Percentiles rank a stretch among this genome's conserved stretches.
Conservation (phyloP, 2,329 filamentous ascomycete genomes). For the Fusarium nelsonii region DNA sequence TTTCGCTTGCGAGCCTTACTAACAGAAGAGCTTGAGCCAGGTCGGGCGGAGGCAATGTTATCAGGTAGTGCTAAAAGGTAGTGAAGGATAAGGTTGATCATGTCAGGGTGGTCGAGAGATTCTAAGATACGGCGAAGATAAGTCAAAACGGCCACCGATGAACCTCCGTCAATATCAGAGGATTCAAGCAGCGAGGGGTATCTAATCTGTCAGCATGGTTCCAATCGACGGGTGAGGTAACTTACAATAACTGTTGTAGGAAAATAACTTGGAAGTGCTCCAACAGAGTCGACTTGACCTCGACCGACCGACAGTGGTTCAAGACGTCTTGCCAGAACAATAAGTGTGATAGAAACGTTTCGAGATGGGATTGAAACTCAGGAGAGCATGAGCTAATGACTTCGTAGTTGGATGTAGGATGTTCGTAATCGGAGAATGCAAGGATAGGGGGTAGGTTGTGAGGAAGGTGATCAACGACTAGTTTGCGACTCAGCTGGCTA, state of each 20-base stretch:
- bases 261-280: constrained; percentile 99
- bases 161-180: constrained; percentile 95
- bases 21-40: constrained; percentile 63
- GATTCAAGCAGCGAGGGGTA: constrained; percentile 97
- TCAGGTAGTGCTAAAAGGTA: constrained; percentile 89
- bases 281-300: constrained; percentile 91
- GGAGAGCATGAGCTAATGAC: constrained; percentile 79
- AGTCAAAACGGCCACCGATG: constrained; percentile 93
- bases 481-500: constrained; percentile 77
- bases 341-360: constrained; percentile 94
- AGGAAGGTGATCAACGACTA: constrained; percentile 82
- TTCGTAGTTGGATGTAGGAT: constrained; percentile 75
- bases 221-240: constrained; percentile 9
- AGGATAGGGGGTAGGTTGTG: constrained; percentile 85
- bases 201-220: constrained; percentile 58
- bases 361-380: constrained; percentile 86
- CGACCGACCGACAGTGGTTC: constrained; percentile 91
- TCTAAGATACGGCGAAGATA: constrained; percentile 93
- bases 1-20: constrained; percentile 84
- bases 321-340: constrained; percentile 98
- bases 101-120: constrained; percentile 89
- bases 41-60: constrained; percentile 52
- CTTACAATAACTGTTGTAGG: constrained; percentile 89
- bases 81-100: constrained; percentile 92
- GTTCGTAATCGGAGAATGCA: constrained; percentile 88